Base-by-base conservation (phyloP, 495 filamentous ascomycete genomes). In the Annulohypoxylon moriforme region DNA sequence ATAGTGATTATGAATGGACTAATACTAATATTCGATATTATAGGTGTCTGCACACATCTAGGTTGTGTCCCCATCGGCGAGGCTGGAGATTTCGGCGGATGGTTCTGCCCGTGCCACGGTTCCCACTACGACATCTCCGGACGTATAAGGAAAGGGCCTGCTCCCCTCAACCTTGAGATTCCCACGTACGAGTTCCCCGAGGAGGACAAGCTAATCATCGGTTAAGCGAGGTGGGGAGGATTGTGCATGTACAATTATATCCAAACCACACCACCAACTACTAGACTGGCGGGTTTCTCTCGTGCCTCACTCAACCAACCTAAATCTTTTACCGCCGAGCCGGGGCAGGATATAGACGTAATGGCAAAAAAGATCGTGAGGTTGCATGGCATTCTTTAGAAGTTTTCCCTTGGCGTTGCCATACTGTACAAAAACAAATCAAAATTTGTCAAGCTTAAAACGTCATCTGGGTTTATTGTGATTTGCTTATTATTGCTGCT, bases 21-120 rank as follows among this genome's bases (percentile, higher is more conserved):
- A 62, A 77, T 67, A 16, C 44, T 9, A 34, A 14, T 67, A 22
- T 33, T 1, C 22, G 47, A 18, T 20, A 7, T 55, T 44, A 52
- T 68, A 95, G 93, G 93, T 81, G 94, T 99, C 81, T 99, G 96
- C 90, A 99, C 96, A 76, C 96, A 99, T 82, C 85, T 99, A 76
- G 96, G 96, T 81, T 99, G 96, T 86, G 96, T 99, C 60, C 96
- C 96, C 71, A 98, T 99, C 81, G 96, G 96, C 80, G 96, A 99
- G 86, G 92, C 96, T 68, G 96, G 96, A 80, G 96, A 99, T 81
- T 99, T 85, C 80, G 96, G 96, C 77, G 96, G 96, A 77, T 99
- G 96, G 96, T 99, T 99, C 90, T 99, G 96, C 86, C 96, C 96
- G 68, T 99, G 96, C 90, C 96, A 99, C 88, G 96, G 96, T 80